A percentile compares a stretch with the other conserved stretches of the same genome.
Conservation (phyloP, 2,329 filamentous ascomycete species). For the Conoideocrella luteorostrata region DNA sequence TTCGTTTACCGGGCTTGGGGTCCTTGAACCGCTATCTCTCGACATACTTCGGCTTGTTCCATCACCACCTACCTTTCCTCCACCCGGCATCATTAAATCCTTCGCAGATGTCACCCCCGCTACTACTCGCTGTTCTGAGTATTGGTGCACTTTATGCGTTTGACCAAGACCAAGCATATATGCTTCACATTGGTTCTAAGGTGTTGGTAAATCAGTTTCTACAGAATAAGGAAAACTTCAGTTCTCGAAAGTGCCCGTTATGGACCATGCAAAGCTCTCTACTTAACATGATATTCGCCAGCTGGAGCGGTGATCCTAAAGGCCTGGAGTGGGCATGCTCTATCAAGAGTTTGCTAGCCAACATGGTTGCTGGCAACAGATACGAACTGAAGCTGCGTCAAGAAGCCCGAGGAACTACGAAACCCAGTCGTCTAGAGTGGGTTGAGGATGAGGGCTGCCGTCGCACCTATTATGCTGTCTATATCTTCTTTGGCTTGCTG, state of each 20-base stretch:
- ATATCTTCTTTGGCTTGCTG: slow-evolving; percentile 95
- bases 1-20: slow-evolving; percentile 74
- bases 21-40: slow-evolving; percentile 88
- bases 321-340: slow-evolving; percentile 98
- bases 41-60: slow-evolving; percentile 95
- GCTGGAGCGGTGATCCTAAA: slow-evolving; percentile 97
- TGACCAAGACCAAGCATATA: slow-evolving; percentile 93
- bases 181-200: slow-evolving; percentile 96
- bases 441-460: slow-evolving; percentile 94
- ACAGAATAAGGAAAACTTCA: slow-evolving; percentile 98
- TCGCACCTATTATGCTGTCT: slow-evolving; percentile 95
- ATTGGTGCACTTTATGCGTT: slow-evolving; percentile 96
- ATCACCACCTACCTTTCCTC: slow-evolving; percentile 92
- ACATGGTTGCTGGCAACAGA: slow-evolving; percentile 96
- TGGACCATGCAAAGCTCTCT: slow-evolving; percentile 98
- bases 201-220: slow-evolving; percentile 94
- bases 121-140: slow-evolving; percentile 84
- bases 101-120: slow-evolving; percentile 69
- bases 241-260: slow-evolving; percentile 90
- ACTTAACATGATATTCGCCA: slow-evolving; percentile 97
- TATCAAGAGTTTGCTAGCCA: slow-evolving; percentile 94
- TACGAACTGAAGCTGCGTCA: slow-evolving; percentile 93
- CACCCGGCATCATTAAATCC: slow-evolving; percentile 88
- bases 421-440: slow-evolving; percentile 82
- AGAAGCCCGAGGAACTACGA: slow-evolving; percentile 71